These are phyloP conservation scores for Senna siamea DNA, from an alignment of 306 rosid species.

Conservation along the genomic window DNA sequence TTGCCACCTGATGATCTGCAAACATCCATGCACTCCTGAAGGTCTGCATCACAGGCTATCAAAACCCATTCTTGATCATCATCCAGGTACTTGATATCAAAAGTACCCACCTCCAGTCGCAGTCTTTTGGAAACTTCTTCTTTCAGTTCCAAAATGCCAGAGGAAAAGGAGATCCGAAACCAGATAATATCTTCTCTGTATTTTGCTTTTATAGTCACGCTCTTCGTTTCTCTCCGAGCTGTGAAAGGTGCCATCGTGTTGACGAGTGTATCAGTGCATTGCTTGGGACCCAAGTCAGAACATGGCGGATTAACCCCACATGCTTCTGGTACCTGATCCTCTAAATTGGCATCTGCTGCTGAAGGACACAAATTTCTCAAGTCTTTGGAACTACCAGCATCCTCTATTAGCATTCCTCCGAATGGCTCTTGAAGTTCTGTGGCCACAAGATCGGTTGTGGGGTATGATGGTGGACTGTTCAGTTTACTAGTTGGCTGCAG, in stretches of 20 bases:
- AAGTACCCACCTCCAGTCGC: constrained; percentile 69
- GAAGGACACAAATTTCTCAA: constrained; percentile 79
- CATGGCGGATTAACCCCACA: constrained; percentile 51
- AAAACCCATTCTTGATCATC: constrained; percentile 89
- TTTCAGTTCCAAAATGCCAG: constrained; percentile 55
- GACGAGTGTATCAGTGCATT: constrained; percentile 38
- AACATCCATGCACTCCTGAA: constrained; percentile 79
- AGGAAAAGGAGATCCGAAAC: constrained; percentile 60
- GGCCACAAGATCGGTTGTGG: constrained; percentile 41
- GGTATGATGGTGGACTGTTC: constrained; percentile 36
- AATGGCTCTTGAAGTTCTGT: constrained; percentile 66
- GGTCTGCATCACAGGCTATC: constrained; percentile 81
- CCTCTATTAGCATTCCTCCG: constrained; percentile 69
- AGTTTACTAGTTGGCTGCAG: constrained; percentile 43
- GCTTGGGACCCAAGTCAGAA: constrained; percentile 55
- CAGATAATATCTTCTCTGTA: constrained; percentile 79
- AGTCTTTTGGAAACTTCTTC: constrained; percentile 77
- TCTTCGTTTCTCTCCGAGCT: constrained; percentile 54
- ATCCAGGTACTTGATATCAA: constrained; percentile 80
- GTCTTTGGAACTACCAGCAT: constrained; percentile 81
- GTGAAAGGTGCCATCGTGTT: constrained; percentile 40
- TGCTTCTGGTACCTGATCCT: constrained; percentile 66
- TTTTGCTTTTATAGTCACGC: constrained; percentile 68
- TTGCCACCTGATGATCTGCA: constrained; percentile 60
- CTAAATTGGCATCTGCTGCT: constrained; percentile 61